Conservation (phyloP, 1,284 basidiomycete genomes). For the Naganishia cerealis region DNA sequence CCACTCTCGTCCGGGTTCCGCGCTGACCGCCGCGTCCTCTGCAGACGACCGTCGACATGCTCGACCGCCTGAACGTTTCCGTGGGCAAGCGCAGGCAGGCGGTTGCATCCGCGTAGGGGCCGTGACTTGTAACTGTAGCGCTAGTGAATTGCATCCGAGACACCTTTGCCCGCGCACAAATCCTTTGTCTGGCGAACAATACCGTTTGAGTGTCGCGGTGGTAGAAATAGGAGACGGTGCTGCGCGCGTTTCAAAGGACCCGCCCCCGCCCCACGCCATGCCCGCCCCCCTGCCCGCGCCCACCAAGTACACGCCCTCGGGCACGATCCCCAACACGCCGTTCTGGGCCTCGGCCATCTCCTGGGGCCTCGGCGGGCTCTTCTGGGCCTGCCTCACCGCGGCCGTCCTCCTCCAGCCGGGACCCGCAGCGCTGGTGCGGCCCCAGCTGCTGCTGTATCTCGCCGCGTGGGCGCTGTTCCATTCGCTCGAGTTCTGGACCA, state of each 20-base stretch:
- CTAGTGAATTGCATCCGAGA: conserved; percentile 18
- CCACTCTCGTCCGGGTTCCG: neutral
- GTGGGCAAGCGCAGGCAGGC: conserved; percentile 34
- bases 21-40: neutral
- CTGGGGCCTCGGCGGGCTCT: conserved; percentile 65
- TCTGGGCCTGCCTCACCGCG: conserved; percentile 45
- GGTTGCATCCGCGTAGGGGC: conserved; percentile 12
- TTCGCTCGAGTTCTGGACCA: conserved; percentile 90
- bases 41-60: conserved; percentile 61
- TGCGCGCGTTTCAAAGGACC: neutral
- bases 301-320: conserved; percentile 55
- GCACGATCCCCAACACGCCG: conserved; percentile 78
- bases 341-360: conserved; percentile 70
- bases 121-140: neutral
- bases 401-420: neutral
- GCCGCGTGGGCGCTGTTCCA: conserved; percentile 83
- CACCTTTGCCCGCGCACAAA: neutral
- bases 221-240: too few relatives aligned
- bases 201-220: neutral
- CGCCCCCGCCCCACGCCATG: neutral
- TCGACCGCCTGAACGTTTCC: conserved; percentile 69
- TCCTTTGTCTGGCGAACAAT: neutral
- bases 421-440: conserved; percentile 54
- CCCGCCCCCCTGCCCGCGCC: conserved; percentile 38
- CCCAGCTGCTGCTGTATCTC: conserved; percentile 77